These are phyloP conservation scores for Vachellia collinsii DNA, from an alignment of 306 rosid species.

Conservation along the genomic window DNA sequence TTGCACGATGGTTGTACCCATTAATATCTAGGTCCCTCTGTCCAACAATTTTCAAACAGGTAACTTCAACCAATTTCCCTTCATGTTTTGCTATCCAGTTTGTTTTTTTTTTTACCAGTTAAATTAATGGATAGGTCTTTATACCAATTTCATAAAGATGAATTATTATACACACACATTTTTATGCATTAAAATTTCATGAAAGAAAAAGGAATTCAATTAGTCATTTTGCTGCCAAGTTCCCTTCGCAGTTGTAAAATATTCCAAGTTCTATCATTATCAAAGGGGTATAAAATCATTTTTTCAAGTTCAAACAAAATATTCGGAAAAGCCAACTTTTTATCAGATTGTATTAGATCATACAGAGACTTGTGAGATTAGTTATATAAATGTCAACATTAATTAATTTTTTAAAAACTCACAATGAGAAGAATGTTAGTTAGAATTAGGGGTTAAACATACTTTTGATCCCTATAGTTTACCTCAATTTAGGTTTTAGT, in stretches of 20 bases:
- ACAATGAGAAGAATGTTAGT: not conserved
- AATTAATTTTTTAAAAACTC: not conserved
- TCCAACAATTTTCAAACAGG: no score
- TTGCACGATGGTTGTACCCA: no score
- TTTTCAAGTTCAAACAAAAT: slow-evolving; percentile 23
- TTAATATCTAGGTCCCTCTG: no score
- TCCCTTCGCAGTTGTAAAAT: not conserved
- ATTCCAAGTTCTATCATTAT: not conserved
- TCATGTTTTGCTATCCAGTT: no score
- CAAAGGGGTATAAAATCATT: not conserved
- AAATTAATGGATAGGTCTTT: not conserved
- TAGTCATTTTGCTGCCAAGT: not conserved
- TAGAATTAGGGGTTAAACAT: no score
- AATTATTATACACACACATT: no score
- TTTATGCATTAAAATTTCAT: not conserved
- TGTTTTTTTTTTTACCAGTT: not conserved
- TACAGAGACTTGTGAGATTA: not conserved
- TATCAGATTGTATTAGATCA: not conserved
- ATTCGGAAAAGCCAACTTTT: not conserved
- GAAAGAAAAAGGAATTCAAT: not conserved
- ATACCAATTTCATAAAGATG: no score
- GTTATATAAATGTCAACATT: not conserved
- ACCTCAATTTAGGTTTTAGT: no score
- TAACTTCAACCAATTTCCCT: no score
- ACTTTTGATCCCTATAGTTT: no score